A percentile compares a stretch with the other conserved stretches of the same genome.
Evolutionary conservation across 768 basidiomycete genomes (phyloP).

Genomic region (Phylloporus sp.): DNA sequence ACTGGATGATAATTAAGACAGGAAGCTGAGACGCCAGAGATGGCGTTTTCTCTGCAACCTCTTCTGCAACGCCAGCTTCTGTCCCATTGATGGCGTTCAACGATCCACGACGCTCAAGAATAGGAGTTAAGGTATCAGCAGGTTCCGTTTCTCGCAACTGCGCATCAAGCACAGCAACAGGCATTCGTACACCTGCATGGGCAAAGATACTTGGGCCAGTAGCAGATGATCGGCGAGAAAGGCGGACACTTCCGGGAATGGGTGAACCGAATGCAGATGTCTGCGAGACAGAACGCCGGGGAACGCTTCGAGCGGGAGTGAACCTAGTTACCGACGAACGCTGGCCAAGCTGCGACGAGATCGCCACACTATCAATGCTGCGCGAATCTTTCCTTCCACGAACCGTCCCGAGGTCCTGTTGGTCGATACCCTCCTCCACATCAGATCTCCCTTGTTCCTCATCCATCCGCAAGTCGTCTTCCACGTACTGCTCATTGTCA

Average conservation of each 20-base stretch:
- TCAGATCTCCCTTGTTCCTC: conserved; percentile 33
- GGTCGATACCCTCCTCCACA: conserved; percentile 42
- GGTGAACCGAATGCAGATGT: conserved; percentile 32
- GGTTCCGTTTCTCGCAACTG: conserved; percentile 50
- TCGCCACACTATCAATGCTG: conserved; percentile 12
- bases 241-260: conserved; percentile 31
- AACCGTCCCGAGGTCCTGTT: conserved; percentile 26
- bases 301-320: conserved; percentile 26
- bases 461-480: conserved; percentile 23
- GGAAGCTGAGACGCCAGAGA: conserved; percentile 76
- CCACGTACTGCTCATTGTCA: conserved; percentile 76
- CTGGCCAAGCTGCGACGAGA: conserved; percentile 19
- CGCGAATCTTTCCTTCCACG: conserved; percentile 20
- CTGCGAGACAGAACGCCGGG: conserved; percentile 31
- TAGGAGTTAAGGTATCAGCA: conserved; percentile 42
- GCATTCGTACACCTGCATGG: conserved; percentile 77
- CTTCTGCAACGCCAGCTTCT: conserved; percentile 35
- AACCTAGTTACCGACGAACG: conserved; percentile 26
- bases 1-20: conserved; percentile 82
- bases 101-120: conserved; percentile 45
- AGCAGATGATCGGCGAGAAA: conserved; percentile 49
- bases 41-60: conserved; percentile 50
- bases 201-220: conserved; percentile 74
- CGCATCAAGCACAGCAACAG: conserved; percentile 71
- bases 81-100: conserved; percentile 21